These are phyloP conservation scores for Cyberlindnera nakhonratchasimensis DNA, from an alignment of 805 yeast genomes.

Conservation along the genomic window DNA sequence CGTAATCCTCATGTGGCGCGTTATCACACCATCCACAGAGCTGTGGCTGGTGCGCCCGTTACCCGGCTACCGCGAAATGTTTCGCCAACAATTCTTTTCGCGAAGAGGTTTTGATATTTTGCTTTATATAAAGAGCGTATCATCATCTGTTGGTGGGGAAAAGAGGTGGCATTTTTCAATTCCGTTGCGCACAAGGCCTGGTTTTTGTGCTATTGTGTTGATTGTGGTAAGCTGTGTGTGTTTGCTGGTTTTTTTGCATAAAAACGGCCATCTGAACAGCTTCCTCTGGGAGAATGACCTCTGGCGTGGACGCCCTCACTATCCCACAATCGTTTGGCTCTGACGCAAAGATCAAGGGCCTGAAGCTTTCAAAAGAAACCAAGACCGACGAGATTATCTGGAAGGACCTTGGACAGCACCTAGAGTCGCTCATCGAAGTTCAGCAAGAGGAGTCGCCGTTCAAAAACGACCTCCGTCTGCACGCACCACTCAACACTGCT, in stretches of 20 bases:
- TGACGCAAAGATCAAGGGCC: slow-evolving; percentile 27
- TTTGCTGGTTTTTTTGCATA: too few relatives aligned
- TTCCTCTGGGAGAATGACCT: slow-evolving; percentile 26
- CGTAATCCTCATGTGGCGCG: too few relatives aligned
- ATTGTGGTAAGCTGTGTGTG: too few relatives aligned
- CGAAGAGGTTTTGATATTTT: too few relatives aligned
- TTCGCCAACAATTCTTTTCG: too few relatives aligned
- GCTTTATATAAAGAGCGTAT: too few relatives aligned
- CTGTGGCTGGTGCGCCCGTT: slow-evolving; percentile 9
- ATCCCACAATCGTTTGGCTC: slow-evolving; percentile 25
- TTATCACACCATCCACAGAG: too few relatives aligned
- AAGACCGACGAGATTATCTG: slow-evolving; percentile 22
- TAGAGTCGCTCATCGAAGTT: slow-evolving; percentile 26
- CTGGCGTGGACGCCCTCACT: slow-evolving; percentile 20
- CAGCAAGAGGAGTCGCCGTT: slow-evolving; percentile 12
- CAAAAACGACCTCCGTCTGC: slow-evolving; percentile 22
- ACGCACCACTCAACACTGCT: slow-evolving; percentile 37
- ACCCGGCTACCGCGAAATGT: not conserved
- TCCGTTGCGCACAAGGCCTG: too few relatives aligned
- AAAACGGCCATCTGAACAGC: too few relatives aligned
- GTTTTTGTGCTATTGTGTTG: too few relatives aligned
- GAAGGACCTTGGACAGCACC: slow-evolving; percentile 32
- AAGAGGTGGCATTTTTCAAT: too few relatives aligned
- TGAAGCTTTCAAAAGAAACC: slow-evolving; percentile 14
- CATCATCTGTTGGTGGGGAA: too few relatives aligned